These are phyloP conservation scores for Paspalum vaginatum DNA, from an alignment of 176 grass and related monocot genomes.

Conservation along the genomic window DNA sequence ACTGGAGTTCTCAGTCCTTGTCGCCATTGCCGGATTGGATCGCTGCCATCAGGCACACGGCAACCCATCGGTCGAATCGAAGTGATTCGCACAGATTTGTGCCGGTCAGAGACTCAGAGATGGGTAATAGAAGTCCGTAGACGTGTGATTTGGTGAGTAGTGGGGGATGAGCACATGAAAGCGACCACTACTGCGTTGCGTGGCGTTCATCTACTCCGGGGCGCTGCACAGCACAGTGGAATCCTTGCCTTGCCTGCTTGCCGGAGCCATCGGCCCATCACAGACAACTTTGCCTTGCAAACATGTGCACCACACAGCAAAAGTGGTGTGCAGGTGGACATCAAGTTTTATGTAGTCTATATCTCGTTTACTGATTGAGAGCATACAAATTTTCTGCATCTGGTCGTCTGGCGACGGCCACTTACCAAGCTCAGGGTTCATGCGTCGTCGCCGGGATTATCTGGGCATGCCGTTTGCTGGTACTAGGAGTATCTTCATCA, in stretches of 20 bases:
- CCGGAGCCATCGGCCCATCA: neutral
- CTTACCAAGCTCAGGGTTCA: no score
- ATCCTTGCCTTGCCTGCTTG: neutral
- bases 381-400: neutral
- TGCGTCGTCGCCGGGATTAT: no score
- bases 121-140: neutral
- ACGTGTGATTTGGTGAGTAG: neutral
- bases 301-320: neutral
- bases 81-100: neutral
- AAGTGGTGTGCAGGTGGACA: neutral
- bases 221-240: neutral
- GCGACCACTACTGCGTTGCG: neutral
- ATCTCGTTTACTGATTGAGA: neutral
- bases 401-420: neutral
- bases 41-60: neutral
- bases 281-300: neutral
- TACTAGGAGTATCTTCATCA: no score
- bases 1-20: neutral
- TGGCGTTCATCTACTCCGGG: neutral
- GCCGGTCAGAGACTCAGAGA: neutral
- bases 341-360: neutral
- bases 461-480: no score
- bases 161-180: constrained; percentile 38
- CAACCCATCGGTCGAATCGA: neutral
- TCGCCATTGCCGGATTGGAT: neutral